Base-by-base conservation (phyloP, 148 eudicot genomes). In the Chenopodium berlandieri region DNA sequence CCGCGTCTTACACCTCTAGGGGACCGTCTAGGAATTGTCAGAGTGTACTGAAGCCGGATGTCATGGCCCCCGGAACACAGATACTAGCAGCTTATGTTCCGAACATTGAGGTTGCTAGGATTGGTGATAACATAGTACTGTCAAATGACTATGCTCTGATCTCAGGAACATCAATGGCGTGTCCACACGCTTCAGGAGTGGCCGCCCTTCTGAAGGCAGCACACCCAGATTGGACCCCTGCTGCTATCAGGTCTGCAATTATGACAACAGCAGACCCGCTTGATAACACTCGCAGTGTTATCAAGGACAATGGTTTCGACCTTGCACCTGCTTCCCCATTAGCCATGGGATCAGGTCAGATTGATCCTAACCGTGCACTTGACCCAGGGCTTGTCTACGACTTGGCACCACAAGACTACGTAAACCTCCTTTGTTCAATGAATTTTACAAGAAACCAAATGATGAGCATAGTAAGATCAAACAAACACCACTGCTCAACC, bases 341-440 rank as follows among this genome's bases (percentile, higher is more conserved):
- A 23, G 87, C 87, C 48, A 87, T 87, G 83, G 89, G 89, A 17
- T 76, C 85, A 4, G 89, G 89, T 7, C 89, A 87, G 23, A 37
- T 87, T 69, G 85, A 87, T 37, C 89, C 89, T 27, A 87, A 87
- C 30, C 69, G 77, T 6, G 87, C 89, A 44, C 79, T 87, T n/a
- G 89, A 87, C 66, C 89, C 89, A 20, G 89, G 89, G 52, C 65
- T 87, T 4, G 66, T 87, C 71, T 87, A 87, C 64, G 87, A 87
- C 73, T 64, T 73, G 54, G 70, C 81, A 23, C 73, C 56, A 22
- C 81, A 79, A 52, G 87, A 87, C 67, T 87, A 87, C 62, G 60
- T 87, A 60, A 80, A 82, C 58, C 82, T 87, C 64, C 60, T 87
- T 14, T 87, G 89, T 23, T 79, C 87, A 0, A 77, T 83, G 85